Base-by-base conservation (phyloP, 2,329 filamentous ascomycete species). In the Clonostachys sp. region DNA sequence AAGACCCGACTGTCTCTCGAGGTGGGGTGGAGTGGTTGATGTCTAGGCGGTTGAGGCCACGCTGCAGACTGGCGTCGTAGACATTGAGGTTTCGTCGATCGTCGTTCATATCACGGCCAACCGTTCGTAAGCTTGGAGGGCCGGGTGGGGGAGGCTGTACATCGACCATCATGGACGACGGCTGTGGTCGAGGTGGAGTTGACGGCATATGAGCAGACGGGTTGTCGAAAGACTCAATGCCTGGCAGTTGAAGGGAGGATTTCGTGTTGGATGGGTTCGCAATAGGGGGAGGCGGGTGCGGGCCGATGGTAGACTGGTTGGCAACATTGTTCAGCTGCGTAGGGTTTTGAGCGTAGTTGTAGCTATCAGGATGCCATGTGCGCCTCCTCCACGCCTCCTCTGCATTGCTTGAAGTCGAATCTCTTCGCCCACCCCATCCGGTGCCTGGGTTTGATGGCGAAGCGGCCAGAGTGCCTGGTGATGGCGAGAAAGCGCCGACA, bases 151-250 rank as follows among this genome's bases (percentile, higher is more conserved):
- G 34, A 51, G 68, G 46, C 57, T 78, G 63, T 34, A 68, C 57
- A 55, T 95, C 89, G 10, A 91, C 68, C 59, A 87, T 80, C 88
- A 94, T 91, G 0, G 90, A 88, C 45, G 88, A 91, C 3, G 81
- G 74, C 46, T 78, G 77, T 42, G 85, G 81, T 44, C 44, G 17
- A 10, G 47, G 44, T 5, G 47, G 47, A 12, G 47, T 46, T n/a
- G 39, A 18, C 5, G 48, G 41, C n/a, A 33, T 17, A 12, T n/a
- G 34, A 14, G 17, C 20, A 14, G n/a, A 16, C 16, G 40, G 20
- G 88, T 73, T 48, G 89, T 92, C 90, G 57, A 96, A 96, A 14
- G 89, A 95, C 62, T 95, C 90, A 54, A 96, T 96, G 13, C 91
- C 91, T 1, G 91, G 91, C 13, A 96, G 76, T 38, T 89, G 83